phyloP scores from a whole-genome alignment of 768 basidiomycete genomes.

The Psilocybe sp. region DNA sequence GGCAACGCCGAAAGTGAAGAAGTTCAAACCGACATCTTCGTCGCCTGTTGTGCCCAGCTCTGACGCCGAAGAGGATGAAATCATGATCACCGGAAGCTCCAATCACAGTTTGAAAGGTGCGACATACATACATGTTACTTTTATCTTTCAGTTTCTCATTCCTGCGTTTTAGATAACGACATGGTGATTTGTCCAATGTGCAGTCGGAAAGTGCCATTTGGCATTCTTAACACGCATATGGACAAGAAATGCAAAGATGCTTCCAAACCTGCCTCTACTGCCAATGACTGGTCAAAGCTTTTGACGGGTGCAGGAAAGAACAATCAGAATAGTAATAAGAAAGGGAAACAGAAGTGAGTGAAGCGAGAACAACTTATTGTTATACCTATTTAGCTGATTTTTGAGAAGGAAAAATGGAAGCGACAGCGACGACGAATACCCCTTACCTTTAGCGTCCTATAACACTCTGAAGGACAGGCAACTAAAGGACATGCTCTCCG shows the following conservation, averaged over 20 bases:
- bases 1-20: conserved; percentile 17
- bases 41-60: conserved; percentile 28
- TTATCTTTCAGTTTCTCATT: not conserved
- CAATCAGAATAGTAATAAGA: conserved; percentile 34
- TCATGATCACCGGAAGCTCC: conserved; percentile 7
- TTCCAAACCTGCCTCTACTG: conserved; percentile 11
- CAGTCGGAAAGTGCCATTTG: conserved; percentile 37
- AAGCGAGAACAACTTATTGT: conserved; percentile 10
- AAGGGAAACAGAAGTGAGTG: conserved; percentile 31
- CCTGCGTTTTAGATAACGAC: conserved; percentile 28
- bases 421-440: conserved; percentile 34
- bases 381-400: not conserved
- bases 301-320: conserved; percentile 35
- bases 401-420: conserved; percentile 15
- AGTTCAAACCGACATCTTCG: conserved; percentile 8
- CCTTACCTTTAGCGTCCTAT: conserved; percentile 66
- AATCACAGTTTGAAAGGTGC: conserved; percentile 16
- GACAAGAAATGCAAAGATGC: conserved; percentile 54
- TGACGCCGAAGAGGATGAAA: conserved; percentile 33
- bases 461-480: conserved; percentile 59
- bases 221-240: conserved; percentile 61
- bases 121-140: not conserved
- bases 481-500: conserved; percentile 51
- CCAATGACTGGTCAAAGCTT: conserved; percentile 43
- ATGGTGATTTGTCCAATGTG: conserved; percentile 67